Evolutionary conservation across 371 early-diverging fungal genomes (phyloP).

Genomic region (Choanephora cucurbitarum): DNA sequence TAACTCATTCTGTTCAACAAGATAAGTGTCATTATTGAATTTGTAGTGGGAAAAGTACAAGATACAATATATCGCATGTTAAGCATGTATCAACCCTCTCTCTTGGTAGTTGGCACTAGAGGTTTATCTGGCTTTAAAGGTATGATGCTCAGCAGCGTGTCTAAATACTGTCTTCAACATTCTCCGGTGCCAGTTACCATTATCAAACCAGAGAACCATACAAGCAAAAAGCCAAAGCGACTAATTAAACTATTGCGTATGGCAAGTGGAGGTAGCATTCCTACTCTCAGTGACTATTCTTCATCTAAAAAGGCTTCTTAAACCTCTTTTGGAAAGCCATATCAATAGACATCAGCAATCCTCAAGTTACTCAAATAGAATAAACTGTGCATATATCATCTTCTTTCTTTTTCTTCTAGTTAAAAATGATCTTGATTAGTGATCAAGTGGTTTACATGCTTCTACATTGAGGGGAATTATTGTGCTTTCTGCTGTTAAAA

Average conservation of each 20-base stretch:
- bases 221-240: slow-evolving; percentile 40
- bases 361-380: no score
- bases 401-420: no score
- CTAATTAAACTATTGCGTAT: slow-evolving; percentile 35
- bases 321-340: no score
- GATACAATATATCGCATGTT: slow-evolving; percentile 66
- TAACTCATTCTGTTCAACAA: slow-evolving; percentile 8
- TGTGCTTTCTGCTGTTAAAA: no score
- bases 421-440: no score
- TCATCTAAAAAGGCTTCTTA: no score
- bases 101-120: slow-evolving; percentile 61
- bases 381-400: no score
- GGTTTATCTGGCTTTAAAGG: slow-evolving; percentile 61
- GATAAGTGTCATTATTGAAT: slow-evolving; percentile 62
- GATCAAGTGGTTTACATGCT: no score
- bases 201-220: slow-evolving; percentile 56
- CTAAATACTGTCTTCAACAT: slow-evolving; percentile 62
- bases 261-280: slow-evolving; percentile 14
- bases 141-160: slow-evolving; percentile 57
- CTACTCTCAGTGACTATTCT: background rate
- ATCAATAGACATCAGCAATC: no score
- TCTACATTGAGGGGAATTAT: no score
- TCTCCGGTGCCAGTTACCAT: slow-evolving; percentile 61
- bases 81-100: slow-evolving; percentile 57
- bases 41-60: slow-evolving; percentile 62